phyloP scores from a whole-genome alignment of 2,329 filamentous ascomycete genomes.

The Pseudogymnoascus sp. region DNA sequence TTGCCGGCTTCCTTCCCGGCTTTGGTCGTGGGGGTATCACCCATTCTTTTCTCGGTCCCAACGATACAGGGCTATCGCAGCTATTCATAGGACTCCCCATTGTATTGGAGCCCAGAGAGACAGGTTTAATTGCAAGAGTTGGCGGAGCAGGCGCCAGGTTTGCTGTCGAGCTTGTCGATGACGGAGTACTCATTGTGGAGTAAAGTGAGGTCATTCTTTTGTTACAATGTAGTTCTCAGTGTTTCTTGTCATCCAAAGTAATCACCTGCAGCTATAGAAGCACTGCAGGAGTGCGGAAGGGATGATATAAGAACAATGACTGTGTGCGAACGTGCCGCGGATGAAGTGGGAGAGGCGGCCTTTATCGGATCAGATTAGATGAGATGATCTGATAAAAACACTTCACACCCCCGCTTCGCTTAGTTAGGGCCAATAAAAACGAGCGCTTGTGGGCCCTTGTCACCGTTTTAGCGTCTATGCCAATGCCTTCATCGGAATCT shows the following conservation, averaged over 20 bases:
- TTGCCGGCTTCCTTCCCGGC: slow-evolving; percentile 88
- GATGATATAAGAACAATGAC: slow-evolving; percentile 5
- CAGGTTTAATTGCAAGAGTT: slow-evolving; percentile 32
- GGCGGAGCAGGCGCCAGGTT: slow-evolving; percentile 27
- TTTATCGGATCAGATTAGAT: slow-evolving; percentile 11
- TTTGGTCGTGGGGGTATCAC: slow-evolving; percentile 76
- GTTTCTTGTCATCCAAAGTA: background rate
- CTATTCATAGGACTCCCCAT: slow-evolving; percentile 22
- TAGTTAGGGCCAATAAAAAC: background rate
- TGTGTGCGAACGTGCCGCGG: background rate
- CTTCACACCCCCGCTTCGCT: background rate
- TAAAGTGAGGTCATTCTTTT: slow-evolving; percentile 18
- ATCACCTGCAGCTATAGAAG: slow-evolving; percentile 4
- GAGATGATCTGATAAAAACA: slow-evolving; percentile 10
- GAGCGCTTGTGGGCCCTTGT: slow-evolving; percentile 4
- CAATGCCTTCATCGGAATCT: slow-evolving; percentile 7
- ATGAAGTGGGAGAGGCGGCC: slow-evolving; percentile 6
- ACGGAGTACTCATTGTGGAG: slow-evolving; percentile 26
- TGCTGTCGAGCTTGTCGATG: slow-evolving; percentile 32
- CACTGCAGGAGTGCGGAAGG: slow-evolving; percentile 4
- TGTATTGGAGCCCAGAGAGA: slow-evolving; percentile 27
- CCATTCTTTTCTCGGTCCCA: slow-evolving; percentile 70
- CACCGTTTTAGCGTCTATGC: background rate
- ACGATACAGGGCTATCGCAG: slow-evolving; percentile 42
- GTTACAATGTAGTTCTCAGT: background rate